Conservation (phyloP, 1,139 yeast genomes). For the Tardiomyces depauwii region DNA sequence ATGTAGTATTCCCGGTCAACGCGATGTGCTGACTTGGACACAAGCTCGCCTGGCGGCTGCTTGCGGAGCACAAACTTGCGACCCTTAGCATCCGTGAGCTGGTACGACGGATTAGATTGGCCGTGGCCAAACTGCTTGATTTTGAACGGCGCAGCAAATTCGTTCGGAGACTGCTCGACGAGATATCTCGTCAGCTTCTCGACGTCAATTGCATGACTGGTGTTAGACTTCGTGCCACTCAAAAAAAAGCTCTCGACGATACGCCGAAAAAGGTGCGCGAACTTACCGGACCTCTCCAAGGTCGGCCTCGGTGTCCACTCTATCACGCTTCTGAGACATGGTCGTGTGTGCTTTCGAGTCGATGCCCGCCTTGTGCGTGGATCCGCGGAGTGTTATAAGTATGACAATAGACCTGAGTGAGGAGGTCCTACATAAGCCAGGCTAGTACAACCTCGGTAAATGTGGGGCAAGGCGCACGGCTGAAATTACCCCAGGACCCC, state of each 20-base stretch:
- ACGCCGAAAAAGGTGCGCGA: too few relatives aligned
- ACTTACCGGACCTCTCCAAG: conserved; percentile 24
- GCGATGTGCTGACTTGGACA: conserved; percentile 53
- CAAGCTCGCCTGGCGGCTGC: conserved; percentile 49
- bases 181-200: conserved; percentile 24
- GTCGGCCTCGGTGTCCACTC: conserved; percentile 26
- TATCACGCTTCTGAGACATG: not conserved
- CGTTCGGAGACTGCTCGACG: conserved; percentile 5
- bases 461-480: not conserved
- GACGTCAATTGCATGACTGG: conserved; percentile 28
- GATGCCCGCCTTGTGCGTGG: too few relatives aligned
- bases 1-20: conserved; percentile 53
- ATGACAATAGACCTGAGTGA: too few relatives aligned
- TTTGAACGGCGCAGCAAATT: conserved; percentile 15
- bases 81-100: conserved; percentile 34
- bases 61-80: conserved; percentile 42
- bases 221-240: not conserved
- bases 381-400: too few relatives aligned
- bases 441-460: not conserved
- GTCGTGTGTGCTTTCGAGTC: too few relatives aligned
- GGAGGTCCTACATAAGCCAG: too few relatives aligned
- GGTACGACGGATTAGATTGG: conserved; percentile 58
- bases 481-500: not conserved
- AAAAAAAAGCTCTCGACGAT: too few relatives aligned
- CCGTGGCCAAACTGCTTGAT: conserved; percentile 51